Conservation (phyloP, 129 eudicot genomes). For the Solidago caesia region DNA sequence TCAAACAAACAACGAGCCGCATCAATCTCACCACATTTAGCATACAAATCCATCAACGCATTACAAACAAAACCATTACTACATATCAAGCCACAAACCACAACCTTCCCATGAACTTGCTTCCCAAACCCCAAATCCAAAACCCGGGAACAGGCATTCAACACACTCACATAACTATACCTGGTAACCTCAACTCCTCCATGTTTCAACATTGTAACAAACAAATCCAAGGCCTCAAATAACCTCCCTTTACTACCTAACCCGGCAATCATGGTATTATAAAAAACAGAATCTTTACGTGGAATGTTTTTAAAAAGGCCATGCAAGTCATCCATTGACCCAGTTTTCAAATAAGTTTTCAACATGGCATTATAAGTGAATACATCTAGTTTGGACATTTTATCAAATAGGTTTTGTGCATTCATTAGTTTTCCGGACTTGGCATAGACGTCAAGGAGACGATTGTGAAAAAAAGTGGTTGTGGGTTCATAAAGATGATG, state of each 20-base stretch:
- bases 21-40: slow-evolving; percentile 44
- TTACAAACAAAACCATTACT: slow-evolving; percentile 39
- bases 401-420: slow-evolving; percentile 46
- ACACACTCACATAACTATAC: slow-evolving; percentile 40
- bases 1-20: slow-evolving; percentile 44
- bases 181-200: slow-evolving; percentile 38
- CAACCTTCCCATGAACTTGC: slow-evolving; percentile 46
- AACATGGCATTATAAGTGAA: slow-evolving; percentile 46
- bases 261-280: slow-evolving; percentile 44
- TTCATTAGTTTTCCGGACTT: slow-evolving; percentile 31
- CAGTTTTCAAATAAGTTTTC: slow-evolving; percentile 37
- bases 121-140: slow-evolving; percentile 37
- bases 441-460: slow-evolving; percentile 38
- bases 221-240: slow-evolving; percentile 43
- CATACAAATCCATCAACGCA: slow-evolving; percentile 47
- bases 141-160: slow-evolving; percentile 37
- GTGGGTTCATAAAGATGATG: slow-evolving; percentile 44
- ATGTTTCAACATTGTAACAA: slow-evolving; percentile 38
- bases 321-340: slow-evolving; percentile 31
- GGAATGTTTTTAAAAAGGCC: slow-evolving; percentile 38
- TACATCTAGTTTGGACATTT: slow-evolving; percentile 36
- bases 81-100: slow-evolving; percentile 29
- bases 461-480: slow-evolving; percentile 44
- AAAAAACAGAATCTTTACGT: slow-evolving; percentile 41
- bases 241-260: slow-evolving; percentile 36